Evolutionary conservation across 2,329 filamentous ascomycete genomes (phyloP), one percentile per base, ranked within the genome.

Genomic region (Pseudocercospora crystallina): DNA sequence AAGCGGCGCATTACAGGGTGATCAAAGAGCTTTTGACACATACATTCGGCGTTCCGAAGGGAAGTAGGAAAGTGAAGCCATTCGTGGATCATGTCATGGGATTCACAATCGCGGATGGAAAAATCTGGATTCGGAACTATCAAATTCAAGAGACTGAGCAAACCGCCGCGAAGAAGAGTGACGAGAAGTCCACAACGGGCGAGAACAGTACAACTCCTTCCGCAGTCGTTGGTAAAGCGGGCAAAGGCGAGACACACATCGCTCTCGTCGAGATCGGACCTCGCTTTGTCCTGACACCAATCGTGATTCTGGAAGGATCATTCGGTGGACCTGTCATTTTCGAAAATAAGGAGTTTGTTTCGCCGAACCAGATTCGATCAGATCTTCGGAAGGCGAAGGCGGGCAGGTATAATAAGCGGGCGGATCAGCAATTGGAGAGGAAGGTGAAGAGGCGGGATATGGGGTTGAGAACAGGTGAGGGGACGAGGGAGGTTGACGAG

Each of bases 291-390:
- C 77, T 96, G 43, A 96, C 90, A 20, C 92, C 94, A 1, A 96
- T 96, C 59, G 85, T 97, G 50, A 96, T 97, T 60, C 84, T 95
- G 62, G 94, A 99, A 70, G 90, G 90, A 37, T 91, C 88, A 54
- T 97, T 99, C 63, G 92, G 92, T 47, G 94, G 94, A 0, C 92
- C 94, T 2, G 90, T 97, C 59, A 95, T 99, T 66, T 99, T 95
- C 74, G 90, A 97, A 78, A 97, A 97, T 77, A 94, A 90, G 79
- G 87, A 96, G 70, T 99, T 96, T 65, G 89, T 99, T 47, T 94
- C 87, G 61, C 94, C 94, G 8, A 99, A 99, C 81, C 64, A 96
- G 73, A 83, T 97, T 58, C 81, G 94, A 60, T 79, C 89, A 35
- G 94, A 97, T 58, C 71, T 95, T 61, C 80, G 89, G 61, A 77